These are phyloP conservation scores for Ampelomyces quisqualis DNA, from an alignment of 2,329 filamentous ascomycete species.

Conservation along the genomic window DNA sequence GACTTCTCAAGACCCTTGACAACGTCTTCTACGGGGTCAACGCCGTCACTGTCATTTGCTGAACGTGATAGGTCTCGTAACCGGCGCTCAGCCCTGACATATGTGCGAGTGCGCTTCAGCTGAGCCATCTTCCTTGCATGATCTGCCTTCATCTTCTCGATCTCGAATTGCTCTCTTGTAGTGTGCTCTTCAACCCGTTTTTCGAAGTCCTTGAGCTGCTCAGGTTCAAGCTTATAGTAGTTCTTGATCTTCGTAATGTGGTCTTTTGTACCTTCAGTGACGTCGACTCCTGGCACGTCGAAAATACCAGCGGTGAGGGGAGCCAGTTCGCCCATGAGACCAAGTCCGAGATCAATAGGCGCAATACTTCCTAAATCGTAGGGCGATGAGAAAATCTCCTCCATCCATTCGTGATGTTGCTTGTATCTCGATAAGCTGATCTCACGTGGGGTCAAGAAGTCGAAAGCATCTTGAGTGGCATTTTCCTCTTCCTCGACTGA, in stretches of 20 bases:
- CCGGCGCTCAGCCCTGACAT: slow-evolving; percentile 74
- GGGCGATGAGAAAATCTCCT: slow-evolving; percentile 89
- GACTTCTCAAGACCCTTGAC: slow-evolving; percentile 71
- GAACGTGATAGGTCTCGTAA: slow-evolving; percentile 65
- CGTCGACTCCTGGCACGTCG: slow-evolving; percentile 53
- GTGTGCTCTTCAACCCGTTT: slow-evolving; percentile 73
- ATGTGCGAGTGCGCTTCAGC: slow-evolving; percentile 67
- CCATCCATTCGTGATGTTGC: slow-evolving; percentile 99
- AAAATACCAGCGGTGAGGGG: slow-evolving; percentile 83
- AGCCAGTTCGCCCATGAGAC: slow-evolving; percentile 73
- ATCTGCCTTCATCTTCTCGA: slow-evolving; percentile 77
- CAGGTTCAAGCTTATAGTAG: slow-evolving; percentile 68
- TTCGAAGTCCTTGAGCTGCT: slow-evolving; percentile 81
- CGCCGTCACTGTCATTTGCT: slow-evolving; percentile 22
- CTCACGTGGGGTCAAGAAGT: slow-evolving; percentile 84
- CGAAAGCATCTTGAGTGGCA: slow-evolving; percentile 81
- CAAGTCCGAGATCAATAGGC: slow-evolving; percentile 82
- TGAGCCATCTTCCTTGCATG: slow-evolving; percentile 75
- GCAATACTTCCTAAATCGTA: slow-evolving; percentile 83
- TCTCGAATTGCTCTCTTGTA: slow-evolving; percentile 72
- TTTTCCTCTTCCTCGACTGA: slow-evolving; percentile 87
- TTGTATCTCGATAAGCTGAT: slow-evolving; percentile 84
- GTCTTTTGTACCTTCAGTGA: slow-evolving; percentile 25
- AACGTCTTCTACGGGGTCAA: slow-evolving; percentile 67
- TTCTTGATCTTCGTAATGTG: slow-evolving; percentile 48